Base-by-base conservation (phyloP, 1,284 basidiomycete species). In the Puccinia hordei region DNA sequence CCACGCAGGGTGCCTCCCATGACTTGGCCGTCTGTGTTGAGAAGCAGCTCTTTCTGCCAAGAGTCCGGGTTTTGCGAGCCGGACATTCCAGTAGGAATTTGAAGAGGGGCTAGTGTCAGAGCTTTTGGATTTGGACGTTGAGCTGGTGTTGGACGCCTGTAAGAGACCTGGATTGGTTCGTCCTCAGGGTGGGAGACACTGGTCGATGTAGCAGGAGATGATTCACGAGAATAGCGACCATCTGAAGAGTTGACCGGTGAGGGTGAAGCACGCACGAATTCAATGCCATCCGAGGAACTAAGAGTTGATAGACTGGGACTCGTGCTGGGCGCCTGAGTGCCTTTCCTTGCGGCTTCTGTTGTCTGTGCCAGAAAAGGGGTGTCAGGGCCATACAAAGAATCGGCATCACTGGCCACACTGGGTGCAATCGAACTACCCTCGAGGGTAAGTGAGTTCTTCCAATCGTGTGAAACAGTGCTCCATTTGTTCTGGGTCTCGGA, bases 1-100 rank as follows among this genome's bases (percentile, higher is more conserved):
- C 92, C 95, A 19, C 89, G 88, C 79, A 99, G 87, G 1, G 94
- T 95, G 0, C 94, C 97, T 35, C 95, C 95, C 10, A 95, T 92
- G 27, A 99, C 90, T 81, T 91, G 90, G 1, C 94, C 94, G 22
- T 98, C 95, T 65, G 89, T 89, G 85, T 96, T 97, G 88, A 93
- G 95, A 0, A 92, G 90, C 72, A 97, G 92, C 84, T 98, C 95
- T 61, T 92, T 90, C 1, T 90, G 87, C 22, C 90, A 87, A 84
- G 92, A 91, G 83, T 93, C 92, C 84, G 91, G 90, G 66, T 49
- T 80, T 33, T 59, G 44, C 41, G 35, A 57, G 12, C 22, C 51
- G 1, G 19, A 33, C 10, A 12, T 51, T 49, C 46, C 30, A 17
- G 44, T 19, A 27, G 46, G 68, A 22, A 49, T 71, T 51, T 44